Base-by-base conservation (phyloP, 2,329 filamentous ascomycete genomes). In the Ceratocystis albifundus region DNA sequence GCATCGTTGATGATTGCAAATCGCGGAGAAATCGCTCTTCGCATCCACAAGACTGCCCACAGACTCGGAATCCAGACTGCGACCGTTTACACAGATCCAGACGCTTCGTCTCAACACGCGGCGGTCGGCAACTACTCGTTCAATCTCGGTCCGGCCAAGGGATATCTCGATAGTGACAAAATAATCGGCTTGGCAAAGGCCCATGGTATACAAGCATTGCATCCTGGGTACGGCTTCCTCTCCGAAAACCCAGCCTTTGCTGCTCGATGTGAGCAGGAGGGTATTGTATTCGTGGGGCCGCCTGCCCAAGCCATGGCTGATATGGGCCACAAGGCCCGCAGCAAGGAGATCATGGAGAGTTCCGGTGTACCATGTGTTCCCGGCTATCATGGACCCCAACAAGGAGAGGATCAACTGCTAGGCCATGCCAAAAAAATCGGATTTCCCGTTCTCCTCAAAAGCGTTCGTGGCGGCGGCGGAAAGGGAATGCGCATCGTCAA, bases 311-410 rank as follows among this genome's bases (percentile, higher is more conserved):
- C 92, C 70, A 91, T 89, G 73, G 79, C 88, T 67, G 90, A 91
- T 68, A 96, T 96, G 92, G 92, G 92, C 62, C 90, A 96, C 77
- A 96, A 96, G 78, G 91, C 88, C 66, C 82, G 88, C 68, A 94
- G 89, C 64, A 99, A 99, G 76, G 89, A 96, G 74, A 96, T 99
- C 73, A 97, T 99, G 94, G 90, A 84, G 44, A 85, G 85, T 3
- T 93, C 94, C n/a, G 90, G 91, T 7, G 94, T 99, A 2, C 92
- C 92, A 3, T 97, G 94, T 72, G 94, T 99, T 62, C 94, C 94
- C 0, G 94, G 94, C 0, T 99, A 99, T 72, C 94, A 97, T 74
- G 94, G 94, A 20, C 72, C 80, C 0, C 89, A 96, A 64, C 94
- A 99, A 77, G 84, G 88, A 62, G 80, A 82, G 61, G 75, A 77